Conservation (phyloP, 768 basidiomycete genomes). For the Hypholoma sublateritium region DNA sequence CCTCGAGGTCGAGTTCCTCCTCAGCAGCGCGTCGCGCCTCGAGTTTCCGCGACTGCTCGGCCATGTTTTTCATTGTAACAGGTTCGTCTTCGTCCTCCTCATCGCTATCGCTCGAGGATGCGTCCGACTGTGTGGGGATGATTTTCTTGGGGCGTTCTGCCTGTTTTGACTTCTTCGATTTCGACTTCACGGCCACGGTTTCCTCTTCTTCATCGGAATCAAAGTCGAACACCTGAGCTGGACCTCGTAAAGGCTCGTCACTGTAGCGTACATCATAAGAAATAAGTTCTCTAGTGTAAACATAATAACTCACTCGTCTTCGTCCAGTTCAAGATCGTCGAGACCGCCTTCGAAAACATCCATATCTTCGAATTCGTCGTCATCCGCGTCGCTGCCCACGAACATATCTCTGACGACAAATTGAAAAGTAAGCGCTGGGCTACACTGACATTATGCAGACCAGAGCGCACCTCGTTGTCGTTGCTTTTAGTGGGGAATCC, state of each 20-base stretch:
- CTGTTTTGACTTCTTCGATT: slow-evolving; percentile 55
- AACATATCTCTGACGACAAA: slow-evolving; percentile 39
- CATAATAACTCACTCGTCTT: slow-evolving; percentile 23
- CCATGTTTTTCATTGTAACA: slow-evolving; percentile 80
- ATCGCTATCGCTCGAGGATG: slow-evolving; percentile 34
- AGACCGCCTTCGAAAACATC: slow-evolving; percentile 42
- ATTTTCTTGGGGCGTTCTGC: slow-evolving; percentile 46
- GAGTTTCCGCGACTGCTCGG: slow-evolving; percentile 73
- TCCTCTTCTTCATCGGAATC: slow-evolving; percentile 61
- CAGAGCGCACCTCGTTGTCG: slow-evolving; percentile 38
- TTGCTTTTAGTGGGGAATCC: slow-evolving; percentile 44
- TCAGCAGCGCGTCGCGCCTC: slow-evolving; percentile 68
- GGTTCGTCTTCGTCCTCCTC: slow-evolving; percentile 51
- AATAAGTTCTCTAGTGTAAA: no score
- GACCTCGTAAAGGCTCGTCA: slow-evolving; percentile 49
- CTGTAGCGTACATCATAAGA: slow-evolving; percentile 29
- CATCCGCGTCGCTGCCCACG: slow-evolving; percentile 39
- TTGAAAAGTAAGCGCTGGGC: background rate
- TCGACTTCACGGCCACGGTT: slow-evolving; percentile 32
- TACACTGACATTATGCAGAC: background rate
- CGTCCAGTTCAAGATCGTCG: slow-evolving; percentile 51
- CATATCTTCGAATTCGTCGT: slow-evolving; percentile 25
- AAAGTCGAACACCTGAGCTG: slow-evolving; percentile 62
- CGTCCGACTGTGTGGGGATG: slow-evolving; percentile 49
- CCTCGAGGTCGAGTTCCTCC: slow-evolving; percentile 67